A percentile compares a stretch with the other conserved stretches of the same genome.
phyloP scores from a whole-genome alignment of 1,284 basidiomycete species.

The Cryptococcus sp. region DNA sequence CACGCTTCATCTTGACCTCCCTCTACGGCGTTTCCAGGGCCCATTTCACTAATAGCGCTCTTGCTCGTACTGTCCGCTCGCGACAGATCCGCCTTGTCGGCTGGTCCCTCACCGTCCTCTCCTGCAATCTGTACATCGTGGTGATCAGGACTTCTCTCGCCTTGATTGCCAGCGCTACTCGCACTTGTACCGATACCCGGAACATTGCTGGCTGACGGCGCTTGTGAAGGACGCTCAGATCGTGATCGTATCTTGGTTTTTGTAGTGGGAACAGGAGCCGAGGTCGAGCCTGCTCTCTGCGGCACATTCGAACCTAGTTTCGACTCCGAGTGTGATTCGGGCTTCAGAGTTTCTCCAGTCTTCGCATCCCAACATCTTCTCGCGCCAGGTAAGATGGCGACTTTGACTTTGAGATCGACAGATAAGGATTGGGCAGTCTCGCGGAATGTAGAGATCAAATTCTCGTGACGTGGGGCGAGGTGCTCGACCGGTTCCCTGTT shows the following conservation, averaged over 20 bases:
- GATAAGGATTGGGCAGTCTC: not conserved
- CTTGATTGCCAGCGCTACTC: not conserved
- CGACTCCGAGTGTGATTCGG: too few relatives aligned
- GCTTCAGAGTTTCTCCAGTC: not conserved
- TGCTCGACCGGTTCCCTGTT: slow-evolving; percentile 16
- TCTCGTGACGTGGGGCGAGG: slow-evolving; percentile 5
- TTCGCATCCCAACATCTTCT: slow-evolving; percentile 6
- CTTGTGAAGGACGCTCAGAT: not conserved
- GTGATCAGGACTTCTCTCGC: not conserved
- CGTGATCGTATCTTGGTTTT: not conserved
- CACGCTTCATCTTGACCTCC: not conserved
- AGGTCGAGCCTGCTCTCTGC: not conserved
- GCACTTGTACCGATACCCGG: not conserved
- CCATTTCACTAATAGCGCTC: not conserved
- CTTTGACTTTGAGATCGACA: not conserved
- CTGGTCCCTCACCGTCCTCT: slow-evolving; percentile 17
- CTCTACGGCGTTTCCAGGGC: not conserved
- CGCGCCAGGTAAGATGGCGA: slow-evolving; percentile 8
- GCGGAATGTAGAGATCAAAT: slow-evolving; percentile 1
- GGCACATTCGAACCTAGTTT: too few relatives aligned
- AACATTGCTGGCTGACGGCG: too few relatives aligned
- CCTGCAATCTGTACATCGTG: slow-evolving; percentile 14
- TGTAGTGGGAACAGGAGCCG: too few relatives aligned
- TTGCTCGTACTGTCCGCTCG: too few relatives aligned
- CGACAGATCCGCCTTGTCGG: not conserved